These are phyloP conservation scores for Pleodorina starrii DNA, from an alignment of 139 green algal genomes.

Conservation along the genomic window DNA sequence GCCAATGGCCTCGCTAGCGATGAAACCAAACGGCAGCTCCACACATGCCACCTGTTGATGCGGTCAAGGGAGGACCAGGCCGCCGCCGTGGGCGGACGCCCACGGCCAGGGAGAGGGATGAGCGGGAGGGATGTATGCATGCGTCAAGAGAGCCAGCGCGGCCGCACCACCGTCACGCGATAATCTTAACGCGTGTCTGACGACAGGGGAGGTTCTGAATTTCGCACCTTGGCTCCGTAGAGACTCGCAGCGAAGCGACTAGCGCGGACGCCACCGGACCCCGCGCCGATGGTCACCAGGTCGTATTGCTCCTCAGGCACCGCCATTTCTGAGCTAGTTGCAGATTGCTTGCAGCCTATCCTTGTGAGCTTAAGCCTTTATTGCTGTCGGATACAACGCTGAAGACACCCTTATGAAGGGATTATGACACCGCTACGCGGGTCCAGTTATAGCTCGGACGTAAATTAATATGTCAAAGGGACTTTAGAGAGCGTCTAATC, in stretches of 20 bases:
- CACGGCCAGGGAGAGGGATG: too few species aligned
- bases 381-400: not conserved
- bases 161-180: too few species aligned
- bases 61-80: not conserved
- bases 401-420: not conserved
- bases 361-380: not conserved
- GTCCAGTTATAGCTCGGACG: too few species aligned
- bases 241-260: slow-evolving; percentile 76
- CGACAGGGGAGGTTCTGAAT: too few species aligned
- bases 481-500: too few species aligned
- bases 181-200: too few species aligned
- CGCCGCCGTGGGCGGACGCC: not conserved
- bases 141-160: too few species aligned
- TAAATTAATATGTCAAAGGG: too few species aligned
- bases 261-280: slow-evolving; percentile 83
- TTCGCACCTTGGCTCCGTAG: slow-evolving; percentile 74
- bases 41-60: slow-evolving; percentile 81
- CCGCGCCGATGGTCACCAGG: slow-evolving; percentile 87
- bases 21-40: slow-evolving; percentile 94
- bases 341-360: not conserved
- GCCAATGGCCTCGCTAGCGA: slow-evolving; percentile 80
- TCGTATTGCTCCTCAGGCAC: slow-evolving; percentile 79
- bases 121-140: too few species aligned
- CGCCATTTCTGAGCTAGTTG: slow-evolving; percentile 28
- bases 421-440: too few species aligned